Percentiles rank a stretch among this genome's conserved stretches.
phyloP scores from a whole-genome alignment of 2,329 filamentous ascomycete species.

The Cytospora mali region DNA sequence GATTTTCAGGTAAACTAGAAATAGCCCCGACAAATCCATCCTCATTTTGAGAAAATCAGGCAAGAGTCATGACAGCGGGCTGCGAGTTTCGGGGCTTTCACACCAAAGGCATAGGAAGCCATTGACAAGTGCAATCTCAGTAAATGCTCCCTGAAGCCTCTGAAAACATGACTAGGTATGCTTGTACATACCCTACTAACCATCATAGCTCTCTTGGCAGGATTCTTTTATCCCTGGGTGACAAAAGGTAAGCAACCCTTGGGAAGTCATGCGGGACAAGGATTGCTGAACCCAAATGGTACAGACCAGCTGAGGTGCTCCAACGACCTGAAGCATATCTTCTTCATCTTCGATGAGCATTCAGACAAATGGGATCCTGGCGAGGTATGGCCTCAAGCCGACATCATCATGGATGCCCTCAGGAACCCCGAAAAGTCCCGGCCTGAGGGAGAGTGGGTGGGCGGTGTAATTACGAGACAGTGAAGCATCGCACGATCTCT shows the following conservation, averaged over 20 bases:
- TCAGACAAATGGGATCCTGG: constrained; percentile 28
- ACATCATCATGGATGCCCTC: constrained; percentile 31
- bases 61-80: constrained; percentile 28
- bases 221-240: constrained; percentile 25
- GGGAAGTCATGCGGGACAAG: too few species aligned
- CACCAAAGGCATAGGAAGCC: constrained; percentile 25
- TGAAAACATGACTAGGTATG: too few species aligned
- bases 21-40: constrained; percentile 30
- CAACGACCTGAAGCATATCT: constrained; percentile 35
- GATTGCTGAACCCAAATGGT: not conserved
- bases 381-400: constrained; percentile 22
- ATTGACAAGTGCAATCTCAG: constrained; percentile 32
- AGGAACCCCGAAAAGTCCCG: constrained; percentile 27
- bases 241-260: constrained; percentile 21
- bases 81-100: constrained; percentile 30
- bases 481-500: constrained; percentile 21
- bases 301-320: constrained; percentile 27
- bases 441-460: constrained; percentile 29
- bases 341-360: constrained; percentile 35
- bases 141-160: too few species aligned
- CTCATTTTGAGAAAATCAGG: constrained; percentile 14
- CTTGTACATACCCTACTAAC: too few species aligned
- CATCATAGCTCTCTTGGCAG: constrained; percentile 27
- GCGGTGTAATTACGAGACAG: constrained; percentile 32
- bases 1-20: constrained; percentile 19